Conservation (phyloP, 192 early-diverging fungal species). For the Mortierella claussenii region DNA sequence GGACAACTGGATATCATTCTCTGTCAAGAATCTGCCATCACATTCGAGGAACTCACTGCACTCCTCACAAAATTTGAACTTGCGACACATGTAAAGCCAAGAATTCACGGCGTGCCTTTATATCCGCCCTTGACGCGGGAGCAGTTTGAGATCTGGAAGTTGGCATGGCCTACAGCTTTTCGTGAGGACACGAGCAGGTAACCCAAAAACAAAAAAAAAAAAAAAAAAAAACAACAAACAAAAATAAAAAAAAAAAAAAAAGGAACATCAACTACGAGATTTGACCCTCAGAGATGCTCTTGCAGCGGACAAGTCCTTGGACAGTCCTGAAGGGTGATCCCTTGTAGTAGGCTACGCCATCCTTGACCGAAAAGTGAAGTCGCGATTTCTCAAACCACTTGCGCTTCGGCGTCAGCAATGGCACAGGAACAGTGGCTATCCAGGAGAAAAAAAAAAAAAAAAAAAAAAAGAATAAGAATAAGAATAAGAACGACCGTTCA, state of each 20-base stretch:
- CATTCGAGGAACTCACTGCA: slow-evolving; percentile 19
- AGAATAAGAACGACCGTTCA: not conserved
- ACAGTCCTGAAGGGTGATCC: slow-evolving; percentile 41
- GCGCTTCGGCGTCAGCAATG: slow-evolving; percentile 43
- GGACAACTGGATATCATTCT: slow-evolving; percentile 50
- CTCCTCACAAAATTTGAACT: slow-evolving; percentile 40
- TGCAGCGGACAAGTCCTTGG: slow-evolving; percentile 40
- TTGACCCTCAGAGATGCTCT: slow-evolving; percentile 32
- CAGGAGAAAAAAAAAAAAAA: not conserved
- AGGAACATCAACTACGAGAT: slow-evolving; percentile 20
- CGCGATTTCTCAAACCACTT: slow-evolving; percentile 52
- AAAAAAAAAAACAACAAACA: not conserved
- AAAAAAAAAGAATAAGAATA: not conserved
- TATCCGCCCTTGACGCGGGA: slow-evolving; percentile 71
- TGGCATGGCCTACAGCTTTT: slow-evolving; percentile 85
- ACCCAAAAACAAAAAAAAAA: too few species aligned
- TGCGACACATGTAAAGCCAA: slow-evolving; percentile 27
- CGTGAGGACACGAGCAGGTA: slow-evolving; percentile 64
- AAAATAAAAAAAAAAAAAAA: not conserved
- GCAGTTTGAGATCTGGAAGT: slow-evolving; percentile 84
- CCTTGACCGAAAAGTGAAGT: slow-evolving; percentile 33
- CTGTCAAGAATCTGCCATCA: slow-evolving; percentile 41
- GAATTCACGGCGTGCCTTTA: slow-evolving; percentile 62
- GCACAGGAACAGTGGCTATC: slow-evolving; percentile 27
- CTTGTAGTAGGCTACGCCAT: slow-evolving; percentile 49